Conservation (phyloP, 2,329 filamentous ascomycete genomes). For the Capronia coronata region DNA sequence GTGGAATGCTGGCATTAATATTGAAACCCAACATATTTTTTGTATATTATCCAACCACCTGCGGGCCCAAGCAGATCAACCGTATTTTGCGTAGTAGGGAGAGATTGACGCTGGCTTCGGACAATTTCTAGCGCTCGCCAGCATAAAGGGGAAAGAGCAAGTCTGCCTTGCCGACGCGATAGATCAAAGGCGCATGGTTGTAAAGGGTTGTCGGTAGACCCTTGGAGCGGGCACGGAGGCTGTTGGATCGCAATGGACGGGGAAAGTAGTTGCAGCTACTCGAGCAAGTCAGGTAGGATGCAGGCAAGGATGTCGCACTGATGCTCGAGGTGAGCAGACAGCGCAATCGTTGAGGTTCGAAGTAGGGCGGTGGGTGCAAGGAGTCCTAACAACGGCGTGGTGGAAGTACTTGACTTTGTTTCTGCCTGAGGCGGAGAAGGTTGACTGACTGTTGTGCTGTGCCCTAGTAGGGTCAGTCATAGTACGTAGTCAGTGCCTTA, state of each 20-base stretch:
- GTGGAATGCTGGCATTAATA: not conserved
- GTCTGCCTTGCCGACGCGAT: not conserved
- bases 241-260: not conserved
- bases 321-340: too few relatives aligned
- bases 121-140: not conserved
- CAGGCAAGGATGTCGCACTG: slow-evolving; percentile 1
- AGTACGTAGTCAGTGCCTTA: too few relatives aligned
- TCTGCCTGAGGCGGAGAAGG: too few relatives aligned
- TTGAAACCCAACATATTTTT: not conserved
- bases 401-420: too few relatives aligned
- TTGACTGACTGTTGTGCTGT: not conserved
- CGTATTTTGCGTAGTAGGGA: not conserved
- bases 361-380: too few relatives aligned
- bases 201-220: not conserved
- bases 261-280: not conserved
- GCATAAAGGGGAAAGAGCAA: not conserved
- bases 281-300: not conserved
- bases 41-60: not conserved
- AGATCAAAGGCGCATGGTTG: not conserved
- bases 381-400: too few relatives aligned
- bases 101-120: not conserved
- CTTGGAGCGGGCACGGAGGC: not conserved
- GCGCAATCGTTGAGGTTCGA: too few relatives aligned
- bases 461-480: not conserved
- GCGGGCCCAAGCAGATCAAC: not conserved